Conservation (phyloP, 2,329 filamentous ascomycete genomes). For the Mollisia scopiformis region DNA sequence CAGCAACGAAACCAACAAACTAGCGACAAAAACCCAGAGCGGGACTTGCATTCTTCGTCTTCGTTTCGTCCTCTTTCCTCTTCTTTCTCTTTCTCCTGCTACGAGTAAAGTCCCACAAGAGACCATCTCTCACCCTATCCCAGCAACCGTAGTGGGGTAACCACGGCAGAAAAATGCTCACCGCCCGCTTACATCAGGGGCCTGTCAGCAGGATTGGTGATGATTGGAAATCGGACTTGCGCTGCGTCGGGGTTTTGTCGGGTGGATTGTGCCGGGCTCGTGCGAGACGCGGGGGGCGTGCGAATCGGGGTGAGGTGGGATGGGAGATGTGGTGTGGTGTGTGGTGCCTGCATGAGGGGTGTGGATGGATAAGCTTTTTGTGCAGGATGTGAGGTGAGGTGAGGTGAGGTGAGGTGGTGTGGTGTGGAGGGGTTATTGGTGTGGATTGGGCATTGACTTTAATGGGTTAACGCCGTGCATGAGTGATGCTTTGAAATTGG, state of each 20-base stretch:
- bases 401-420: neutral
- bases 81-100: neutral
- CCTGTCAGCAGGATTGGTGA: neutral
- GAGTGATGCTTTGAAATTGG: too few species aligned
- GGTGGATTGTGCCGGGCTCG: neutral
- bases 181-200: too few species aligned
- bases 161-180: too few species aligned
- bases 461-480: too few species aligned
- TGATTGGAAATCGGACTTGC: neutral
- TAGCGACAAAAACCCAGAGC: conserved; percentile 14
- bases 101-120: neutral
- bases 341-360: too few species aligned
- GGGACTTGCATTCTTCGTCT: conserved; percentile 20
- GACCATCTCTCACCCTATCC: too few species aligned
- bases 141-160: too few species aligned
- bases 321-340: neutral
- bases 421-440: neutral
- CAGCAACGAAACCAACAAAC: conserved; percentile 9
- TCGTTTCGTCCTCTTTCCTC: neutral
- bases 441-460: too few species aligned
- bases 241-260: neutral
- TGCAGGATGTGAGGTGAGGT: neutral
- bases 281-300: neutral
- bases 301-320: neutral
- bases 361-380: neutral